Base-by-base conservation (phyloP, 2,329 filamentous ascomycete genomes). In the Aspergillus sclerotialis region DNA sequence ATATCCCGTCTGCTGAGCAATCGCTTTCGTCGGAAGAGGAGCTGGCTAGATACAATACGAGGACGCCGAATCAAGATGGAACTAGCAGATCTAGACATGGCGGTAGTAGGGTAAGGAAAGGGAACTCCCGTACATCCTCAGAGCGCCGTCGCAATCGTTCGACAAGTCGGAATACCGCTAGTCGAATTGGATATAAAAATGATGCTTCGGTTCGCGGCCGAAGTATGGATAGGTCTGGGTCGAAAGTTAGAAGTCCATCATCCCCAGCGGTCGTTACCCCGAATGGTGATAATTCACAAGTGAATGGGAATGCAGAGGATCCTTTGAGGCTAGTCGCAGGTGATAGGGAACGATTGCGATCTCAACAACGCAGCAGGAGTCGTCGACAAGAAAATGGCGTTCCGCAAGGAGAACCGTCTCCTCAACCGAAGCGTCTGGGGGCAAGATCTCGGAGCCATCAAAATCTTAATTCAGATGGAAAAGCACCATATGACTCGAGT, bases 11-110 rank as follows among this genome's bases (percentile, higher is more conserved):
- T 12, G 76, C 80, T 9, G 94, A 94, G 62, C 75, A 84, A 14
- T 95, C 90, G 1, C 90, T 90, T 1, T 93, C 87, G 2, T 95
- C 90, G 0, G 90, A 90, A 0, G 75, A 94, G 2, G 87, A 89
- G 3, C 95, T 95, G 89, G 94, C 89, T 3, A 53, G 56, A 28
- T 69, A 67, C 40, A 62, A 64, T 30, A 60, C 57, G 4, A 67
- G 63, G 39, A 57, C 64, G 6, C 72, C 71, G 8, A 64, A 58
- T 14, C 66, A 65, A 19, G 64, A 72, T 14, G 67, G 70, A 21
- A 69, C 68, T 42, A 70, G 71, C 46, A 65, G 53, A 42, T 67
- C 43, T 30, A 56, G 46, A 51, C 52, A 38, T 50, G 62, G 53
- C 37, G 55, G 49, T 12, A 76, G 78, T 52, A 80, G 75, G 46